Evolutionary conservation across 495 filamentous ascomycete species (phyloP), one percentile per base, ranked within the genome.

Genomic region (Eremomyces bilateralis): DNA sequence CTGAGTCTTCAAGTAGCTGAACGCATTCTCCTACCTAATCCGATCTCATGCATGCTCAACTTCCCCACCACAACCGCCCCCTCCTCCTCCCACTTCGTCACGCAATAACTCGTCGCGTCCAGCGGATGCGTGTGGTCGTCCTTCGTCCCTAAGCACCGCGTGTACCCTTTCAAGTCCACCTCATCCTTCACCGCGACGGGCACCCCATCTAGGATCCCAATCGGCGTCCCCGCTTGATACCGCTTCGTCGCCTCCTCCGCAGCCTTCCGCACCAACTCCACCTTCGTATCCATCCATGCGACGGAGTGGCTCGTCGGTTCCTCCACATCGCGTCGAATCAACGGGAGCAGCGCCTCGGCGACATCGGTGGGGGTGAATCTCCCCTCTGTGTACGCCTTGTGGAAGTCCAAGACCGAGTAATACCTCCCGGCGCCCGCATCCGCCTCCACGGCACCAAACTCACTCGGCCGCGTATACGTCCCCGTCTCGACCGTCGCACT

Each of bases 151-250:
- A 77, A 50, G 13, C 61, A 71, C 34, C 65, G 73, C 21, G 67
- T 59, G 42, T 85, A 84, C 1, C 80, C 81, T 20, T 70, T 62
- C 2, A 93, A 57, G 42, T 77, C 67, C 16, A 72, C 64, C 46
- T 94, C 83, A 52, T 92, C 84, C 53, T 83, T 94, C 31, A 92
- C 69, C 1, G 76, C 80, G 29, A 92, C 68, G 0, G 82, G 83
- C 11, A 94, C 65, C 4, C 85, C 85, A 41, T 93, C 85, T 4
- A 94, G 57, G 0, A 76, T 51, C 1, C 76, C 62, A 0, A 78
- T 52, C 11, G 73, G 57, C 31, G 57, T 60, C 0, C 76, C 76
- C 10, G 63, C 58, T 36, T 66, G 63, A 44, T 76, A 91, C 16
- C 83, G 59, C 40, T 62, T 50, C 1, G 78, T 76, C 1, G 78